Base-by-base conservation (phyloP, 768 basidiomycete species). In the Rhodotorula babjevae region DNA sequence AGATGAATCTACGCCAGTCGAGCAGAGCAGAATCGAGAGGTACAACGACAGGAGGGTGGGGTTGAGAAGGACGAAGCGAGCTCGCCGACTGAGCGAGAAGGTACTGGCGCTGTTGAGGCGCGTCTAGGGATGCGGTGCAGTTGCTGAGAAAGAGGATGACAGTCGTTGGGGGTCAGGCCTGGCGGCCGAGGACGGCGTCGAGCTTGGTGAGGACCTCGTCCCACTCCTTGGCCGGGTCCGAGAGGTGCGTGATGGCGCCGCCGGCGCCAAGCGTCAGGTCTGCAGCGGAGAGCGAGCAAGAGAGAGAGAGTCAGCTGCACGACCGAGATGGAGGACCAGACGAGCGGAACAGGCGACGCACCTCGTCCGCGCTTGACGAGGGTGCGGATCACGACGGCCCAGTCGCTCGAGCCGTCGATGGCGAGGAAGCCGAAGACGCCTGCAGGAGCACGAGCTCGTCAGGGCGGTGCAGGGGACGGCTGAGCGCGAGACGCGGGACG, bases 161-260 rank as follows among this genome's bases (percentile, higher is more conserved):
- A 31, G 29, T 1, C n/a, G n/a, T 1, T 27, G 50, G 23, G 50
- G 27, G 12, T 29, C 16, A 31, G 23, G 29, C 46, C 19, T 12
- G 11, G n/a, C 31, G 44, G 29, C 78, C 72, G 27, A 77, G 68
- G 2, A 83, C 82, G 29, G 79, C 80, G 49, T 77, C 71, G 40
- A 94, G 85, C 80, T 98, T 97, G n/a, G 87, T 84, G 29, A 87
- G 77, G 86, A 97, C 95, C 80, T 97, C 94, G 14, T 95, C 93
- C 93, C 93, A 96, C 80, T 97, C 94, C 12, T 85, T 87, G 58
- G 88, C 86, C 10, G 89, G 85, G 71, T 93, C 87, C 11, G 93
- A 94, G 52, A 97, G 84, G 23, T 92, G 93, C 31, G 94, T 97
- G 76, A 98, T 96, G 18, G 93, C 94, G 49, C 94, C 94, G n/a